Percentiles rank a stretch among this genome's conserved stretches.
Evolutionary conservation across 768 basidiomycete genomes (phyloP).

Genomic region (Suillus cothurnatus): DNA sequence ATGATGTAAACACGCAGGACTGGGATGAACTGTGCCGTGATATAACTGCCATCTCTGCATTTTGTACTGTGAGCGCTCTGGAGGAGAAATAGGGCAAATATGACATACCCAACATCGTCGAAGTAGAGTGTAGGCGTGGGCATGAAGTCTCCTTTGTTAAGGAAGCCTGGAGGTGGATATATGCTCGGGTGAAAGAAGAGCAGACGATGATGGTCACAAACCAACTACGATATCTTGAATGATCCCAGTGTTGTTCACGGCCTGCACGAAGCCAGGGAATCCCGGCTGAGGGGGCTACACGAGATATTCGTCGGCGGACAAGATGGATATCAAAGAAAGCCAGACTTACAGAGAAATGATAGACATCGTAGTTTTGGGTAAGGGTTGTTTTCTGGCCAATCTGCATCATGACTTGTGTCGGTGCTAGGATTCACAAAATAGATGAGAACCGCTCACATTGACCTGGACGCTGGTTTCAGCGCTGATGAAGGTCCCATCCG

Average conservation of each 20-base stretch:
- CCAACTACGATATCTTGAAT: neutral
- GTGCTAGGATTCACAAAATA: too few species aligned
- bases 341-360: neutral
- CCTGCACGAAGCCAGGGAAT: neutral
- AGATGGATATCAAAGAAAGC: neutral
- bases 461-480: neutral
- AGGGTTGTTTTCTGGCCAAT: neutral
- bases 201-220: neutral
- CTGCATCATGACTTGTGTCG: neutral
- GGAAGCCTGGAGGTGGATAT: neutral
- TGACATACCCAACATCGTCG: neutral
- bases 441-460: neutral
- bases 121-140: neutral
- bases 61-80: neutral
- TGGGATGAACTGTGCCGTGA: neutral
- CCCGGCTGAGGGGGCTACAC: neutral
- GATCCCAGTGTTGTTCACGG: neutral
- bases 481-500: neutral
- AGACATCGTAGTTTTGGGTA: neutral
- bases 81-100: neutral
- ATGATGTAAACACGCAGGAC: neutral
- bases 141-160: neutral
- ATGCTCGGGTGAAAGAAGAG: too few species aligned
- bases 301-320: neutral
- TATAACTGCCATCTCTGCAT: neutral